These are phyloP conservation scores for Mucor indicus DNA, from an alignment of 371 early-diverging fungal genomes.

Conservation along the genomic window DNA sequence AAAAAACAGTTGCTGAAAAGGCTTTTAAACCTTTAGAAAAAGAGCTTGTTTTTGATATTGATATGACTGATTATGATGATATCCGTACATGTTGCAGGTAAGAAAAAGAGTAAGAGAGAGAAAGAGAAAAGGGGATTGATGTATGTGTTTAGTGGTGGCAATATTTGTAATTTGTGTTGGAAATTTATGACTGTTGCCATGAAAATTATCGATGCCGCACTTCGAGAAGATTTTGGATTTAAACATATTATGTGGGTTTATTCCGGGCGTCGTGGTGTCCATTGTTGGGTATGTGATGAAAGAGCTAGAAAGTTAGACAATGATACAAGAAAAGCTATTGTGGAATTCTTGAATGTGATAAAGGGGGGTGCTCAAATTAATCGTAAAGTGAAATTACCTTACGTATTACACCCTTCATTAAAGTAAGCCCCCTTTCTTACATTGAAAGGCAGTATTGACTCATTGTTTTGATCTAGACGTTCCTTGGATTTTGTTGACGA, in stretches of 20 bases:
- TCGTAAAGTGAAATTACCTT: slow-evolving; percentile 68
- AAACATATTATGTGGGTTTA: slow-evolving; percentile 95
- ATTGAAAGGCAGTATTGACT: no score
- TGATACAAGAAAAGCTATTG: slow-evolving; percentile 82
- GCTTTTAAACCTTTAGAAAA: slow-evolving; percentile 79
- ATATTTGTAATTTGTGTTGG: slow-evolving; percentile 94
- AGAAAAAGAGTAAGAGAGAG: background rate
- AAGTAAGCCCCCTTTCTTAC: slow-evolving; percentile 34
- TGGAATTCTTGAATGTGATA: slow-evolving; percentile 80
- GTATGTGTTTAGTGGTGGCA: slow-evolving; percentile 58
- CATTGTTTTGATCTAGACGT: slow-evolving; percentile 37
- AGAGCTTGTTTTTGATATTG: slow-evolving; percentile 99
- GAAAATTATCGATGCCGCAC: slow-evolving; percentile 73
- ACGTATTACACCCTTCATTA: slow-evolving; percentile 61
- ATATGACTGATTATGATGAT: slow-evolving; percentile 99
- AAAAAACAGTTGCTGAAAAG: slow-evolving; percentile 66
- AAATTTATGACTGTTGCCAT: slow-evolving; percentile 91
- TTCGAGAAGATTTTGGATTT: slow-evolving; percentile 97
- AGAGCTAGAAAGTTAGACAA: slow-evolving; percentile 77
- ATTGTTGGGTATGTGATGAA: slow-evolving; percentile 98
- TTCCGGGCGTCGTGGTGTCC: slow-evolving; percentile 98
- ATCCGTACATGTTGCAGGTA: slow-evolving; percentile 92
- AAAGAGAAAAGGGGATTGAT: background rate
- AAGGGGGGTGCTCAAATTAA: slow-evolving; percentile 77
- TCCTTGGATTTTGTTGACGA: slow-evolving; percentile 58